Base-by-base conservation (phyloP, 2,329 filamentous ascomycete genomes). In the Teratosphaeria gauchensis region DNA sequence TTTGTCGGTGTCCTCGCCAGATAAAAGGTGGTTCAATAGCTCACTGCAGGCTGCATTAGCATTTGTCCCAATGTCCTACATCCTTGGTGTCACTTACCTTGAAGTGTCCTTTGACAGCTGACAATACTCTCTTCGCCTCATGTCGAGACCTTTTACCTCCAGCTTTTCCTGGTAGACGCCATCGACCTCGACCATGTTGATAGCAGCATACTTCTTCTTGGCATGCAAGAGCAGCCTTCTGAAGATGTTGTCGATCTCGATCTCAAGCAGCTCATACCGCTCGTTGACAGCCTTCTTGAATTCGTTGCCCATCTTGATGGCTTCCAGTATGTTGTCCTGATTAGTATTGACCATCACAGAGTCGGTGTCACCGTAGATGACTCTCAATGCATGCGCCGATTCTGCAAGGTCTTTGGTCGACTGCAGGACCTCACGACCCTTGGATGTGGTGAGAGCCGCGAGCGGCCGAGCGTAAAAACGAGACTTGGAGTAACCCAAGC, bases 301-400 rank as follows among this genome's bases (percentile, higher is more conserved):
- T 63, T 97, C 90, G 52, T 90, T 86, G 59, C 94, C 95, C 56
- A 99, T 88, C 70, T 89, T 92, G 67, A 96, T 78, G 1, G 94
- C 94, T 68, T 95, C 91, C 33, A 89, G 85, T 32, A 97, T 88
- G 65, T 89, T 95, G 74, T 96, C 90, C 58, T 94, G 91, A 70
- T 97, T 97, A 63, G 94, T 95, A 71, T 99, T 99, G 79, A 99
- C 97, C 94, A 99, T 99, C 76, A 99, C 94, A 8, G 94, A 99
- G 75, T 99, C 94, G 12, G 94, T 99, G 75, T 99, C 94, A 77
- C 94, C 94, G 68, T 99, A 99, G 63, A 99, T 97, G 72, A 99
- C 94, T 69, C 94, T 89, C 32, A 99, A 82, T 16, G 71, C 71
- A 60, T 91, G 87, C 66, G 89, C 92, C 68, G 85, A 89, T 75